Evolutionary conservation across 139 green algal species (phyloP), one percentile per base, ranked within the genome.

Genomic region (Coccomyxa sp.): DNA sequence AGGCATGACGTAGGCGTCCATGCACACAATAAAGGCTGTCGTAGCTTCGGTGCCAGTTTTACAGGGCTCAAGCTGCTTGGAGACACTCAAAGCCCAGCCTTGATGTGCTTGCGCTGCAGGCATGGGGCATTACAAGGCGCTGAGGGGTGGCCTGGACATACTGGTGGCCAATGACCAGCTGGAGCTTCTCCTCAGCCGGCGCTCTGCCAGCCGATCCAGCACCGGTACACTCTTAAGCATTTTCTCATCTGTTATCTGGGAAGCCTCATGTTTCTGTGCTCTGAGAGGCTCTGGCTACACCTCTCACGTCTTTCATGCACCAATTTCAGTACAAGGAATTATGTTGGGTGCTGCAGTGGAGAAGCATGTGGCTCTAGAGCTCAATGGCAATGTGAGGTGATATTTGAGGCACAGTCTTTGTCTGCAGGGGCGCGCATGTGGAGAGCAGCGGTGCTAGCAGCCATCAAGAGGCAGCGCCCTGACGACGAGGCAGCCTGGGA

Each of bases 121-220:
- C 2, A 22, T 71, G 64, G 64, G 64, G 64, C 6, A 36, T 10
- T 71, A 71, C 7, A 22, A 36, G 29, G 64, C 64, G 18, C 24
- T 71, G 64, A 31, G 64, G 64, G 64, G 24, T 5, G 64, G 64
- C 27, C 27, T 71, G 64, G 64, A 71, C 64, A 22, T 38, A 10
- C 64, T 71, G 27, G 64, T 71, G 7, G 24, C 24, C n/a, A 29
- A 22, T 10, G 64, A 71, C n/a, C 64, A 71, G 2, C 64, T 71
- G 5, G 64, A 71, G 64, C 64, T 71, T 22, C 64, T 71, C 24
- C 64, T 71, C 64, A 71, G 64, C 64, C 33, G 35, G 64, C 64
- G 64, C 64, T 31, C 64, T 34, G 64, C 24, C 64, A 36, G 29
- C 29, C 64, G 10, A 37, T 71, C 29, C 27, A 34, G 33, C n/a